Conservation (phyloP, 352 stramenopile genomes). For the Elongisporangium anandrum region DNA sequence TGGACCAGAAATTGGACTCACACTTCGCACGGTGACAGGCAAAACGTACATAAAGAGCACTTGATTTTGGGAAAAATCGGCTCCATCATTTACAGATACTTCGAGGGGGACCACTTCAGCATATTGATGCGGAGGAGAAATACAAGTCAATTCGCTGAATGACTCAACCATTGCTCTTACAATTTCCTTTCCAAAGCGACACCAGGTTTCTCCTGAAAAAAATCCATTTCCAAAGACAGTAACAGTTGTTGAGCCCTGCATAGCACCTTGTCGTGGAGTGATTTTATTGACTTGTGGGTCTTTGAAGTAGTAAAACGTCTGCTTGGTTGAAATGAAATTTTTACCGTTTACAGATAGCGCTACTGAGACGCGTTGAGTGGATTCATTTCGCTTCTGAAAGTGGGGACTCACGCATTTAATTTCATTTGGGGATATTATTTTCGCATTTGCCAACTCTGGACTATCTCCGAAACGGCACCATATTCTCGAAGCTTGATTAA, state of each 20-base stretch:
- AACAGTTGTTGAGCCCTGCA: conserved; percentile 55
- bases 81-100: conserved; percentile 83
- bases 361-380: conserved; percentile 14
- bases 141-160: conserved; percentile 28
- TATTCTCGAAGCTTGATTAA: conserved; percentile 23
- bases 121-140: conserved; percentile 25
- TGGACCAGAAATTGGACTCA: conserved; percentile 43
- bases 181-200: conserved; percentile 35
- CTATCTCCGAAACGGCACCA: conserved; percentile 66
- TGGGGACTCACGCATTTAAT: conserved; percentile 37
- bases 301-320: conserved; percentile 46
- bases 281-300: conserved; percentile 36
- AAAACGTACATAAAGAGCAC: conserved; percentile 58
- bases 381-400: conserved; percentile 9
- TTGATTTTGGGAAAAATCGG: conserved; percentile 82
- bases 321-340: conserved; percentile 49
- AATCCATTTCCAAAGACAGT: conserved; percentile 41
- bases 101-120: conserved; percentile 43
- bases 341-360: conserved; percentile 69
- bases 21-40: conserved; percentile 35
- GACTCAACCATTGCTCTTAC: conserved; percentile 40
- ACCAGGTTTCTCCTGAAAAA: conserved; percentile 27
- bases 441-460: conserved; percentile 19
- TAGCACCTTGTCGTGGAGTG: conserved; percentile 36
- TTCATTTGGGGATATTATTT: conserved; percentile 14